Conservation (phyloP, 2,329 filamentous ascomycete species). For the Knufia fluminis region DNA sequence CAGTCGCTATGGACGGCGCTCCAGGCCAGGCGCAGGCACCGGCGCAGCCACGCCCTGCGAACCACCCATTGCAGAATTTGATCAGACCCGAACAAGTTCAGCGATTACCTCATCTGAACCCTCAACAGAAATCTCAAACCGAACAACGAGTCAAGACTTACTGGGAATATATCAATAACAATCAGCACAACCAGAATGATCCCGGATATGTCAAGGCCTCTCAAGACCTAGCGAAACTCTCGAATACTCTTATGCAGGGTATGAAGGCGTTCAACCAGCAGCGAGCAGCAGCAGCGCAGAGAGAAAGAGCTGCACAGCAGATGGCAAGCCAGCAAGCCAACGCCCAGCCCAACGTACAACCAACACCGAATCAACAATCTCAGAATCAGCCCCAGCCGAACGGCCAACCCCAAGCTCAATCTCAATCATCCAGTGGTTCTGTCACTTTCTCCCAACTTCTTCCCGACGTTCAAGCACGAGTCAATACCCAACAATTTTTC, state of each 20-base stretch:
- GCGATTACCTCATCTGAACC: constrained; percentile 43
- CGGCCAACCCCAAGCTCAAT: constrained; percentile 13
- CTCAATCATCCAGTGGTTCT: constrained; percentile 26
- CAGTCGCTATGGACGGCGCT: constrained; percentile 27
- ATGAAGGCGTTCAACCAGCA: constrained; percentile 35
- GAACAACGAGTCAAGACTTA: constrained; percentile 44
- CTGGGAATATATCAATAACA: constrained; percentile 33
- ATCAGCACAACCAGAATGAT: constrained; percentile 37
- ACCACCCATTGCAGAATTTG: constrained; percentile 34
- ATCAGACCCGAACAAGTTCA: constrained; percentile 47
- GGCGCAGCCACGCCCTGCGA: constrained; percentile 13
- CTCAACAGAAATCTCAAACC: constrained; percentile 48
- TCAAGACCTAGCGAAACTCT: constrained; percentile 43
- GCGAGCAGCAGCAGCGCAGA: constrained; percentile 5
- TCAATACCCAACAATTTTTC: constrained; percentile 36
- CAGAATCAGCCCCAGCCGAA: constrained; percentile 10
- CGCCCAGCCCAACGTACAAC: constrained; percentile 9
- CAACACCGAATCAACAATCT: too few species aligned
- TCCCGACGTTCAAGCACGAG: constrained; percentile 38
- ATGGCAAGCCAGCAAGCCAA: constrained; percentile 23
- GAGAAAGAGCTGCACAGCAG: constrained; percentile 24
- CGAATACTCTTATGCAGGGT: constrained; percentile 43
- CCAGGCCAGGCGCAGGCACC: constrained; percentile 10
- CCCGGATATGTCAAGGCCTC: constrained; percentile 43
- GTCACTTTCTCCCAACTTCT: constrained; percentile 34